Evolutionary conservation across 2,329 filamentous ascomycete species (phyloP).

Genomic region (Cladosporium oxysporum): DNA sequence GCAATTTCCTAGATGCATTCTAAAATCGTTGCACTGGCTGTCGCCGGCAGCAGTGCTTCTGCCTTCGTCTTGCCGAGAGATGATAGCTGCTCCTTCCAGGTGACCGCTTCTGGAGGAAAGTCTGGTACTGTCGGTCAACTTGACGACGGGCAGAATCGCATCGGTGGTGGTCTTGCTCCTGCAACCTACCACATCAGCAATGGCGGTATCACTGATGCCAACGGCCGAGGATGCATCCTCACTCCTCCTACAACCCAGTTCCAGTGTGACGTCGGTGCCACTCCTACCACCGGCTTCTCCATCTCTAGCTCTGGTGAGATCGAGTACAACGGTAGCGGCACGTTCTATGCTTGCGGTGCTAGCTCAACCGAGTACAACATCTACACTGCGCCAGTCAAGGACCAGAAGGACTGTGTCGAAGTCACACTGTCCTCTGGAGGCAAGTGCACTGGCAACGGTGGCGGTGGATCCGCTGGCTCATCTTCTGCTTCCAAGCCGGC

Average conservation of each 20-base stretch:
- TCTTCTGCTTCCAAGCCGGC: slow-evolving; percentile 2
- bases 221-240: slow-evolving; percentile 63
- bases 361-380: slow-evolving; percentile 46
- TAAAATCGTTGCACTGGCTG: slow-evolving; percentile 22
- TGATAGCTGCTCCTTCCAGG: slow-evolving; percentile 27
- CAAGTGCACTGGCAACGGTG: slow-evolving; percentile 23
- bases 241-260: slow-evolving; percentile 61
- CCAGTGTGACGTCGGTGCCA: slow-evolving; percentile 60
- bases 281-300: slow-evolving; percentile 57
- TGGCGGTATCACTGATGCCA: slow-evolving; percentile 54
- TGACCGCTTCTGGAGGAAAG: slow-evolving; percentile 27
- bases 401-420: slow-evolving; percentile 25
- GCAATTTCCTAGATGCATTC: background rate
- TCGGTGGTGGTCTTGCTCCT: slow-evolving; percentile 47
- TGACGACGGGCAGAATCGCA: slow-evolving; percentile 56
- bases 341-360: slow-evolving; percentile 64
- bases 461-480: background rate
- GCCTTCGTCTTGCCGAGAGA: slow-evolving; percentile 24
- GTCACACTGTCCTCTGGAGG: slow-evolving; percentile 27
- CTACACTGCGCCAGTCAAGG: slow-evolving; percentile 26
- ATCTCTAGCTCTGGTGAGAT: slow-evolving; percentile 54
- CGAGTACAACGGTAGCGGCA: slow-evolving; percentile 52
- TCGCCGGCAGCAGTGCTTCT: slow-evolving; percentile 23
- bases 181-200: slow-evolving; percentile 57
- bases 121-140: slow-evolving; percentile 27